phyloP scores from a whole-genome alignment of 2,329 filamentous ascomycete genomes.

The Colletotrichum eleusines region DNA sequence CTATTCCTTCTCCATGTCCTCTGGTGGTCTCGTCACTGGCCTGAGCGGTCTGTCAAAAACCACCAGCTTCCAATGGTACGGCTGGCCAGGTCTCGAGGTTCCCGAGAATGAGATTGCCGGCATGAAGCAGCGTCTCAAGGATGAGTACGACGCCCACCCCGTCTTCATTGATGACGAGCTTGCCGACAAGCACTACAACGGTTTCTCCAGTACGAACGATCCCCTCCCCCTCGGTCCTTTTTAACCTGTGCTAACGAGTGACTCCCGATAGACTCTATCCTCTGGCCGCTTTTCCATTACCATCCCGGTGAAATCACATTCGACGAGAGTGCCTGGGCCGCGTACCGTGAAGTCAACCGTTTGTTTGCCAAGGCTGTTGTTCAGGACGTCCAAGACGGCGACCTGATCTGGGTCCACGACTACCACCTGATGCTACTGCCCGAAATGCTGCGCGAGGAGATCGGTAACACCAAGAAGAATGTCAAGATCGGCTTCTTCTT shows the following conservation, averaged over 20 bases:
- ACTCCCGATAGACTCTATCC: constrained; percentile 79
- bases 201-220: constrained; percentile 83
- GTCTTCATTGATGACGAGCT: constrained; percentile 95
- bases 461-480: constrained; percentile 84
- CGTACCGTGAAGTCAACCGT: constrained; percentile 92
- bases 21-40: constrained; percentile 93
- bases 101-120: constrained; percentile 83
- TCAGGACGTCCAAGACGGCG: constrained; percentile 89
- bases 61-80: constrained; percentile 98
- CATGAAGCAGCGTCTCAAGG: constrained; percentile 82
- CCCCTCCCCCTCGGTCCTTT: not conserved
- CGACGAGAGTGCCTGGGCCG: constrained; percentile 93
- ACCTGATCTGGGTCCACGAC: constrained; percentile 98
- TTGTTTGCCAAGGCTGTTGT: constrained; percentile 91
- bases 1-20: constrained; percentile 96
- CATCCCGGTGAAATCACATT: constrained; percentile 99
- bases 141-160: constrained; percentile 89
- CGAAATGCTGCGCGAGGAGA: constrained; percentile 92
- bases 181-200: constrained; percentile 96
- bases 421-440: constrained; percentile 98
- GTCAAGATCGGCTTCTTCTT: constrained; percentile 99
- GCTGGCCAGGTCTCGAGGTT: constrained; percentile 94
- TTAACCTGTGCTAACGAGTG: constrained; percentile 14
- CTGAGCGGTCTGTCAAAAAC: constrained; percentile 92
- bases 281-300: constrained; percentile 99